Evolutionary conservation across 2,329 filamentous ascomycete species (phyloP).

Genomic region (Colletotrichum coccodes): DNA sequence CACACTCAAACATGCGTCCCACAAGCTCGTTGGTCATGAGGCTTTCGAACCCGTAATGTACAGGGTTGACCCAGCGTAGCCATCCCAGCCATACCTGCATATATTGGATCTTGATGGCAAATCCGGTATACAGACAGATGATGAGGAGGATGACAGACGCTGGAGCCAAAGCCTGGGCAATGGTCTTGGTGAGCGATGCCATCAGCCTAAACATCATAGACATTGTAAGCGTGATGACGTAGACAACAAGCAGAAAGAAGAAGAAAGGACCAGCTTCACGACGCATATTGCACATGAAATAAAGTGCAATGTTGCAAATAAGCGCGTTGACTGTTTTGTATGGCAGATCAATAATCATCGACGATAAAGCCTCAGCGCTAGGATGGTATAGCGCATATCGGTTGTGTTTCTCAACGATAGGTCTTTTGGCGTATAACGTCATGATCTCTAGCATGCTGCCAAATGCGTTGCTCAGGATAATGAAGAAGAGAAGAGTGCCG

Average conservation of each 20-base stretch:
- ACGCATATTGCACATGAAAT: conserved; percentile 73
- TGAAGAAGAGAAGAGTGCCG: conserved; percentile 61
- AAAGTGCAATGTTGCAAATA: conserved; percentile 69
- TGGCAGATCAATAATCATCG: conserved; percentile 15
- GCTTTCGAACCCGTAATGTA: conserved; percentile 71
- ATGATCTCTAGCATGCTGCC: conserved; percentile 43
- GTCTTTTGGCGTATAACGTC: conserved; percentile 37
- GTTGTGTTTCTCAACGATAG: conserved; percentile 40
- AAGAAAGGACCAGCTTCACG: conserved; percentile 61
- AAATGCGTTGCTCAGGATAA: conserved; percentile 63
- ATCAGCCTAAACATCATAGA: conserved; percentile 60
- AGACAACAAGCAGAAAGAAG: conserved; percentile 61
- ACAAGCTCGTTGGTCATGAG: conserved; percentile 73
- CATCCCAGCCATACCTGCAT: conserved; percentile 57
- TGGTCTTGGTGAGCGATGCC: conserved; percentile 58
- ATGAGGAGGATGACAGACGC: conserved; percentile 61
- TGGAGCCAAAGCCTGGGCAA: conserved; percentile 63
- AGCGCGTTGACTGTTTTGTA: conserved; percentile 57
- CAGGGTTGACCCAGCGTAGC: conserved; percentile 65
- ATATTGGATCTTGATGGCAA: conserved; percentile 51
- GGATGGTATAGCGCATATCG: conserved; percentile 47
- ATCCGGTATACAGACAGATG: conserved; percentile 65
- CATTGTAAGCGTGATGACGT: conserved; percentile 59
- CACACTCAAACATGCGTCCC: conserved; percentile 53
- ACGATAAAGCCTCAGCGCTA: conserved; percentile 3